Evolutionary conservation across 129 eudicot genomes (phyloP).

Genomic region (Kitagawia praeruptora): DNA sequence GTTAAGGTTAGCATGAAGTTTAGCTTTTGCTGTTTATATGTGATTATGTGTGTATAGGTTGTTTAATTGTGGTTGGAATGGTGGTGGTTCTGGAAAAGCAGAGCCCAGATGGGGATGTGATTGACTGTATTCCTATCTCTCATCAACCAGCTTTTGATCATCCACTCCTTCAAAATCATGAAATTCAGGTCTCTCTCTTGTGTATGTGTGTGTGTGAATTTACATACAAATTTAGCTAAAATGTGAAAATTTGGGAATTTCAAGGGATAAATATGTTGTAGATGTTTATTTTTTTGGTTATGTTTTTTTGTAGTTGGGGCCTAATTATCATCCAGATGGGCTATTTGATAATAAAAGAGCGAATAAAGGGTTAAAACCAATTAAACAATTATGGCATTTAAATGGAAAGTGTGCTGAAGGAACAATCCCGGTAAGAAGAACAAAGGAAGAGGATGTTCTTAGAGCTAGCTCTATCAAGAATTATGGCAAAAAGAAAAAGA

Average conservation of each 20-base stretch:
- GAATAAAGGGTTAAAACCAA: conserved; percentile 22
- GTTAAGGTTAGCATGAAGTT: conserved; percentile 47
- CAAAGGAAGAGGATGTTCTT: conserved; percentile 57
- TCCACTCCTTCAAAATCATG: conserved; percentile 65
- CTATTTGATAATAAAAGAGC: conserved; percentile 33
- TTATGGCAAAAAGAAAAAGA: conserved; percentile 58
- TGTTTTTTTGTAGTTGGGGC: conserved; percentile 40
- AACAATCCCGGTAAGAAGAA: conserved; percentile 72
- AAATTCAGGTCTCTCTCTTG: conserved; percentile 49
- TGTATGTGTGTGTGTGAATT: too few species aligned
- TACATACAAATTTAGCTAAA: not conserved
- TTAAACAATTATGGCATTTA: conserved; percentile 64
- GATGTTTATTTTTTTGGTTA: not conserved
- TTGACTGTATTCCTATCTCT: conserved; percentile 63
- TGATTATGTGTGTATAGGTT: not conserved
- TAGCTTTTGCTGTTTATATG: not conserved
- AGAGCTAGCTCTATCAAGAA: conserved; percentile 64
- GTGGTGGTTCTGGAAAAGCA: conserved; percentile 11
- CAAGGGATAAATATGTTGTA: not conserved
- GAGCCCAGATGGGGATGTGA: conserved; percentile 75
- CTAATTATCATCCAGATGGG: conserved; percentile 74
- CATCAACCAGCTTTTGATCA: conserved; percentile 91
- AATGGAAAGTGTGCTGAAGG: conserved; percentile 60
- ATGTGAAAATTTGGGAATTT: not conserved
- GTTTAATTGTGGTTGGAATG: not conserved